phyloP scores from a whole-genome alignment of 83 land plant species.

The Diphasiastrum complanatum region DNA sequence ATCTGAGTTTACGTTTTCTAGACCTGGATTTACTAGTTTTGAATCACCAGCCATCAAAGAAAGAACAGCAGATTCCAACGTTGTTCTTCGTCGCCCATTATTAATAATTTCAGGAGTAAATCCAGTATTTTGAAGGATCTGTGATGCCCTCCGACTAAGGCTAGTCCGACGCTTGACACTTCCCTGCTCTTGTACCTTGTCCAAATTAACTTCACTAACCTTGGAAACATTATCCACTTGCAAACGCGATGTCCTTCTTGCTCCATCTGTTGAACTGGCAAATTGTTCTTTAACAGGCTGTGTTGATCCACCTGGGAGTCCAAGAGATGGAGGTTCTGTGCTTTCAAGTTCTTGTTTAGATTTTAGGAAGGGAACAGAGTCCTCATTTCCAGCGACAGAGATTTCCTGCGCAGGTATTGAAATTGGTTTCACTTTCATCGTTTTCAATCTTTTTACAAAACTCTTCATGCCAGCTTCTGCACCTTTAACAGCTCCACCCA shows the following conservation, averaged over 20 bases:
- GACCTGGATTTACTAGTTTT: constrained; percentile 2
- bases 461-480: constrained; percentile 28
- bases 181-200: too few relatives aligned
- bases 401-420: not conserved
- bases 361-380: not conserved
- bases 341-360: too few relatives aligned
- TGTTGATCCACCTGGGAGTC: too few relatives aligned
- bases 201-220: too few relatives aligned
- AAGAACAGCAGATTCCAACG: constrained; percentile 30
- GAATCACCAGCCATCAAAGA: constrained; percentile 3
- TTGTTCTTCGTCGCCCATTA: constrained; percentile 17
- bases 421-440: constrained; percentile 25
- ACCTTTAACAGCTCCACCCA: constrained; percentile 38
- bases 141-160: constrained; percentile 19
- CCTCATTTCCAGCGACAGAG: not conserved
- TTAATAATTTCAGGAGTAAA: constrained; percentile 17
- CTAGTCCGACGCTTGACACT: not conserved
- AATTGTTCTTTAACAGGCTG: too few relatives aligned
- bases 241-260: too few relatives aligned
- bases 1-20: not conserved
- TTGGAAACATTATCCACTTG: too few relatives aligned
- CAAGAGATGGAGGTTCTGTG: too few relatives aligned
- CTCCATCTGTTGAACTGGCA: too few relatives aligned
- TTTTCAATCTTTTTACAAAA: constrained; percentile 6
- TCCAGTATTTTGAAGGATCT: constrained; percentile 24